Conservation (phyloP, 768 basidiomycete species). For the Psilocybe cyanescens region DNA sequence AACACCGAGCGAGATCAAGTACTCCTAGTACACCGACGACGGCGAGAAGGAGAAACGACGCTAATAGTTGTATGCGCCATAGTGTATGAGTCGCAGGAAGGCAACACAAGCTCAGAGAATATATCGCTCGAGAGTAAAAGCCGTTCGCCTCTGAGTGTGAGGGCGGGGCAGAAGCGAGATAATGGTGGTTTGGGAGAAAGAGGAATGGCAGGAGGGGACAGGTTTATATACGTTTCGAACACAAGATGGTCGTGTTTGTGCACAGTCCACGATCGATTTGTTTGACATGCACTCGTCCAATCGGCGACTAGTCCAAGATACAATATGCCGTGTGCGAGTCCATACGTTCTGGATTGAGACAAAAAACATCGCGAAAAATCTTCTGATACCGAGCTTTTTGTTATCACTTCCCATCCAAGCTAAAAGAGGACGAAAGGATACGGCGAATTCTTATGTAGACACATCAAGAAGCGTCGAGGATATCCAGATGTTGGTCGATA, state of each 20-base stretch:
- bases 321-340: background rate
- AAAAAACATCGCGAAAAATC: background rate
- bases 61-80: too few relatives aligned
- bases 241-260: background rate
- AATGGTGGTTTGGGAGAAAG: background rate
- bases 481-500: too few relatives aligned
- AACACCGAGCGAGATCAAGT: too few relatives aligned
- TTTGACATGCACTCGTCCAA: background rate
- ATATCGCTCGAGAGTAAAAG: background rate
- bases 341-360: background rate
- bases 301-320: background rate
- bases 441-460: too few relatives aligned
- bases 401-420: too few relatives aligned
- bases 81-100: too few relatives aligned
- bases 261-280: background rate
- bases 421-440: too few relatives aligned
- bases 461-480: too few relatives aligned
- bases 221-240: background rate
- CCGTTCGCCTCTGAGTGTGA: background rate
- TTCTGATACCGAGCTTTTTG: too few relatives aligned
- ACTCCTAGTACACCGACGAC: too few relatives aligned
- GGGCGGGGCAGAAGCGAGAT: background rate
- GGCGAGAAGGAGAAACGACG: too few relatives aligned
- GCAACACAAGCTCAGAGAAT: background rate
- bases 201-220: background rate